These are phyloP conservation scores for Alisma plantagoaquatica DNA, from an alignment of 106 monocot species.

Conservation along the genomic window DNA sequence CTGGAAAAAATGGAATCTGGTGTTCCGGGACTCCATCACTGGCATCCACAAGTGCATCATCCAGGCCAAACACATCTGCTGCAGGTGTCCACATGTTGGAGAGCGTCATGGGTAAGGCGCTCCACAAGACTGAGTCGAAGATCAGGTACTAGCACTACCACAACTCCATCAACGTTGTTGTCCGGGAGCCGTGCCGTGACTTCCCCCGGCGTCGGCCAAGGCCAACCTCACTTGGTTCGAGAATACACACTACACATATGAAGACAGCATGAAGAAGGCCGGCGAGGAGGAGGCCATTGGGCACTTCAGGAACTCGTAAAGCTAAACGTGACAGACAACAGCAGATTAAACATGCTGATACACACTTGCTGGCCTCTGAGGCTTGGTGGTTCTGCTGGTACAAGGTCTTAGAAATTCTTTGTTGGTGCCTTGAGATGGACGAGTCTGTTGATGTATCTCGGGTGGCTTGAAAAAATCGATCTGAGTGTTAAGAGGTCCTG, in stretches of 20 bases:
- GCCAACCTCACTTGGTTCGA: slow-evolving; percentile 70
- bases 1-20: slow-evolving; percentile 96
- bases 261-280: slow-evolving; percentile 58
- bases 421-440: too few relatives aligned
- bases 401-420: too few relatives aligned
- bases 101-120: slow-evolving; percentile 70
- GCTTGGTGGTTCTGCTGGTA: too few relatives aligned
- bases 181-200: slow-evolving; percentile 75
- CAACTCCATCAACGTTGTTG: slow-evolving; percentile 72
- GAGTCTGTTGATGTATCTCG: too few relatives aligned
- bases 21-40: slow-evolving; percentile 77
- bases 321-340: too few relatives aligned
- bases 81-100: slow-evolving; percentile 95
- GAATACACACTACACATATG: slow-evolving; percentile 67
- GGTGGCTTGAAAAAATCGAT: too few relatives aligned
- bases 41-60: slow-evolving; percentile 85
- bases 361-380: too few relatives aligned
- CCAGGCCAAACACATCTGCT: slow-evolving; percentile 75
- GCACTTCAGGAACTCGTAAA: too few relatives aligned
- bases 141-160: slow-evolving; percentile 97
- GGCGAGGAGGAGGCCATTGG: slow-evolving; percentile 33
- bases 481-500: too few relatives aligned
- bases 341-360: too few relatives aligned
- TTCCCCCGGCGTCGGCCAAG: slow-evolving; percentile 45
- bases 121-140: slow-evolving; percentile 76